Evolutionary conservation across 805 yeast genomes (phyloP), one percentile per base, ranked within the genome.

Genomic region (Wickerhamomyces bovis): DNA sequence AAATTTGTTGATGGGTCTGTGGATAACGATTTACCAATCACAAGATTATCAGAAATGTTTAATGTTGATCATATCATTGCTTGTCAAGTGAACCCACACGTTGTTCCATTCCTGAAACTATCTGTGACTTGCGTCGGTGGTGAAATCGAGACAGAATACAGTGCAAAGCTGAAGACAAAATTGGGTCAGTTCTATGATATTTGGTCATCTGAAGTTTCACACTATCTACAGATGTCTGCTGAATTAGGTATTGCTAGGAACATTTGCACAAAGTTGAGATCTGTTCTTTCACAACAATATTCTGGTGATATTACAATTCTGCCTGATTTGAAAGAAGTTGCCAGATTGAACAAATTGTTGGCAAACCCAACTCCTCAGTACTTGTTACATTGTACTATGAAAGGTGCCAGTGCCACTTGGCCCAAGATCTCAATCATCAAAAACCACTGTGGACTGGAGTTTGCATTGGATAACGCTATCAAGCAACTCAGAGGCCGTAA

Each of bases 61-160:
- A 92, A 94, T 60, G 97, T 94, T 26, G 96, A 94, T 62, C 97
- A 94, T 64, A 90, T 94, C 51, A 89, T 94, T 55, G 99, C 97
- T 0, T 92, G 96, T 41, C 99, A 94, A 63, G 99, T 94, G 1
- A 94, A 94, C 60, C 95, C 97, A 0, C 99, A 94, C 62, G 95
- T 94, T 15, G 87, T 86, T 3, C 99, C 99, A 0, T 76, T 92
- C 43, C 71, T 94, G 55, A 81, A 81, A 53, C 50, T 81, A 44
- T 80, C 89, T 0, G 73, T 82, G 4, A 78, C 82, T 19, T 77
- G 80, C 61, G 81, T 80, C 19, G 89, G 89, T 12, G 87, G 87
- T 8, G 83, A 77, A 52, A 67, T 80, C 39, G 87, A 83, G 55
- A 76, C 77, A 49, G 84, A 79, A 50, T 67, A 76, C 36, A 76